Evolutionary conservation across 2,329 filamentous ascomycete genomes (phyloP), one percentile per base, ranked within the genome.

Genomic region (Conoideocrella luteorostrata): DNA sequence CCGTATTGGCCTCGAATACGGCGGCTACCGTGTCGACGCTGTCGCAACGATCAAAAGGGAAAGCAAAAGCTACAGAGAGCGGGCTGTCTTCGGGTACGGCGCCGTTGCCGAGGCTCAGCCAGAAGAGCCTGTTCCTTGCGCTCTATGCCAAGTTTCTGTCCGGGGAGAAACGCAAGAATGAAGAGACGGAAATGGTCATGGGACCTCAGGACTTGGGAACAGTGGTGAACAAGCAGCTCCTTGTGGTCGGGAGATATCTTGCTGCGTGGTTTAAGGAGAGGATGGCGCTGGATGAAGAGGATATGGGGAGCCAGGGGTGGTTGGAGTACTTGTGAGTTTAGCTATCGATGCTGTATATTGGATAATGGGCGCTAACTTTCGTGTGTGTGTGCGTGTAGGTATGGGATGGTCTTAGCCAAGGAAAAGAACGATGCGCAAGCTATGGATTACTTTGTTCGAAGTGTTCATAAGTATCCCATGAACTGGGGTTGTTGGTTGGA

Each of bases 401-500:
- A 97, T 57, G 93, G 90, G 9, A 85, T 97, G 66, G 82, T 96
- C 12, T 72, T 97, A 15, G 78, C 88, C 28, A 95, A 90, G 63
- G 85, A 90, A 48, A 95, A 95, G 65, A 96, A 93, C 55, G 89
- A 95, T 52, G 76, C 82, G 35, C 76, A 86, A 47, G 93, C 93
- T 2, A 82, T 91, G 63, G 80, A 86, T 50, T 95, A 86, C 75
- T 74, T 98, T n/a, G 72, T 96, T 41, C 78, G 81, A 50, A 95
- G 90, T 58, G 87, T 96, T 9, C 86, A 94, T 60, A 70, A 88
- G 32, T 95, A 89, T 56, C 87, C 89, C 1, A 95, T 90, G 77
- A 95, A 97, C 59, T 98, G 93, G 93, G 88, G 89, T 7, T 90
- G 89, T 49, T 98, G 93, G 93, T 77, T 93, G 46, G 93, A 98